Base-by-base conservation (phyloP, 768 basidiomycete genomes). In the Trametes punicea region DNA sequence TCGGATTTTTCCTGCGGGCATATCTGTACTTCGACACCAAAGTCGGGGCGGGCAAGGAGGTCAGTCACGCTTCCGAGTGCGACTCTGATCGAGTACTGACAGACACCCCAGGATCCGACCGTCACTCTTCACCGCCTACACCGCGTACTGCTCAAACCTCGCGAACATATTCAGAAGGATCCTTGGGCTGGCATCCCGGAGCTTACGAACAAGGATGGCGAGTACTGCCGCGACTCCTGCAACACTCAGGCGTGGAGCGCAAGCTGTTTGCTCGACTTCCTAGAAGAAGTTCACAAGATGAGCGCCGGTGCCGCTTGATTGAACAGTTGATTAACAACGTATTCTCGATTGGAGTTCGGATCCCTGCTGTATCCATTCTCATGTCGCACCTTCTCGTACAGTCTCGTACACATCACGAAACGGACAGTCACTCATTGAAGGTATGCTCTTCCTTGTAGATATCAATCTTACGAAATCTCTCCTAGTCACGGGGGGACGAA, bases 221-320 rank as follows among this genome's bases (percentile, higher is more conserved):
- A 75, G 34, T 84, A 83, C 71, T 98, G 96, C 68, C 70, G 70
- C 48, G 95, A 98, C 71, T 93, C 93, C 42, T 98, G 96, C 68
- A 76, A 80, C 42, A 94, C 97, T 25, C 97, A 98, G 68, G 97
- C 96, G 4, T 98, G 96, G 97, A 93, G 91, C 65, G 84, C 92
- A 42, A 93, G 91, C 70, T 96, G 93, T 21, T 70, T 98, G 60
- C 75, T 98, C 25, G 95, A 97, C 73, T 90, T 95, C 69, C 71
- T 97, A 47, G 84, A 93, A 63, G 81, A 78, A 45, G 90, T 89
- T 51, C 82, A 89, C 64, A 73, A 74, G 57, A 26, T 73, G 53
- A 63, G 62, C 34, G 27, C 47, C 20, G 40, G 36, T 26, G 29
- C 42, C 6, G 41, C 47, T 3, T 59, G 36, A 51, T 21, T 20